A percentile compares a stretch with the other conserved stretches of the same genome.
Conservation (phyloP, 495 filamentous ascomycete genomes). For the Bombardia bombarda region DNA sequence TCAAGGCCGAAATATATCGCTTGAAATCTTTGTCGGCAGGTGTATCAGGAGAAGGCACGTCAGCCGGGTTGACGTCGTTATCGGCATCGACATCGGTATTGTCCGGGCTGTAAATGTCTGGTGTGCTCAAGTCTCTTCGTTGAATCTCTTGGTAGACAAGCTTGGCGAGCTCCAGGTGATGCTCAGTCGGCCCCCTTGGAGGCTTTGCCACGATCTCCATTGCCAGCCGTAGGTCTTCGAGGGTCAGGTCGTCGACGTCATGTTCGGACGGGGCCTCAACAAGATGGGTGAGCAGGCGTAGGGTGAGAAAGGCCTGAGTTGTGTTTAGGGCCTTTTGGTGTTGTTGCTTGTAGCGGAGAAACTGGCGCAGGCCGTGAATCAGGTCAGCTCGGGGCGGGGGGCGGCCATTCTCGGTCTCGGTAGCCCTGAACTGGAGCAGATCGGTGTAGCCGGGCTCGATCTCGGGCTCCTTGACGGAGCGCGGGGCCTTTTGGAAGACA, state of each 20-base stretch:
- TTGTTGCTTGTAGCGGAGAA: slow-evolving; percentile 50
- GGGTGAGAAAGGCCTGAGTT: slow-evolving; percentile 53
- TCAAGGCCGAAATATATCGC: slow-evolving; percentile 46
- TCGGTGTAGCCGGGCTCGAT: slow-evolving; percentile 52
- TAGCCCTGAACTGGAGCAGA: slow-evolving; percentile 43
- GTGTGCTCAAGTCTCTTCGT: slow-evolving; percentile 11
- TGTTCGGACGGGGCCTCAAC: slow-evolving; percentile 29
- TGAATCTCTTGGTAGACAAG: slow-evolving; percentile 47
- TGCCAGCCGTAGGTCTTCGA: slow-evolving; percentile 43
- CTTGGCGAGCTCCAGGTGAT: slow-evolving; percentile 48
- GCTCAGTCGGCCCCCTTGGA: slow-evolving; percentile 24
- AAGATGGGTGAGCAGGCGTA: slow-evolving; percentile 53
- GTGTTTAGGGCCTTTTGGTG: slow-evolving; percentile 47
- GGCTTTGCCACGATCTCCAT: slow-evolving; percentile 26
- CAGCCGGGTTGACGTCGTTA: too few species aligned
- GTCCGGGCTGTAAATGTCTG: slow-evolving; percentile 19
- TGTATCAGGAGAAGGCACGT: too few species aligned
- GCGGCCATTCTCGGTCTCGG: slow-evolving; percentile 40
- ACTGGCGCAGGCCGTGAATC: slow-evolving; percentile 52
- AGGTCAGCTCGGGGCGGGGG: slow-evolving; percentile 53
- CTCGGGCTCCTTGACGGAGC: slow-evolving; percentile 44
- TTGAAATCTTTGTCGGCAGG: too few species aligned
- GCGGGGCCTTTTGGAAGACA: slow-evolving; percentile 47
- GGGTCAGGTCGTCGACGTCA: slow-evolving; percentile 32
- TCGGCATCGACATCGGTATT: too few species aligned